Evolutionary conservation across 1,284 basidiomycete species (phyloP), one percentile per base, ranked within the genome.

Genomic region (Lentinus polychrous): DNA sequence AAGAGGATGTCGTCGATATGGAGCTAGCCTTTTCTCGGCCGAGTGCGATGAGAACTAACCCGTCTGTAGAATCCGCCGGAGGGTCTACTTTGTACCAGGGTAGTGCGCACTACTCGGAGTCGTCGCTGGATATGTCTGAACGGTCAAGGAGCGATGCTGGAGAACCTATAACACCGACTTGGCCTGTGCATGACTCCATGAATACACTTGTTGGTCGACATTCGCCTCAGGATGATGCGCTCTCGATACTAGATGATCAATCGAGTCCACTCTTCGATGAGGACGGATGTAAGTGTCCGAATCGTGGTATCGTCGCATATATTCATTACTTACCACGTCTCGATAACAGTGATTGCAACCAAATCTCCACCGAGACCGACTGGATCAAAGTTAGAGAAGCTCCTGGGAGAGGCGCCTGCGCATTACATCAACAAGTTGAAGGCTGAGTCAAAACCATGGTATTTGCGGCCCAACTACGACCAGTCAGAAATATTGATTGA

Each of bases 401-500:
- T 94, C 46, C 74, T 96, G 4, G 92, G 93, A 3, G 90, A 91
- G 40, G 71, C 72, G 24, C 73, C 76, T 2, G 67, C 69, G 42
- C 68, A 75, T 56, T 66, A 73, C 58, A 59, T 75, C 48, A 69
- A 75, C 59, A 73, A 76, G 60, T 61, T 75, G 40, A 73, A 75
- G 50, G 71, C 74, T 12, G 73, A 79, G 52, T 62, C 69, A 53
- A 86, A 79, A 59, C 90, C 93, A 2, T 93, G 90, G 91, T 94
- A 89, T 68, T 73, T 98, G 48, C 81, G 81, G 17, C 79, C 87
- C 2, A 87, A 88, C 57, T 93, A 91, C 63, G 79, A 76, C 48
- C 78, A 84, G 42, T 76, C 77, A 11, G 92, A 96, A 55, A 88
- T 97, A 55, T 65, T 91, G 53, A 81, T 96, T 57, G 89, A 93